Evolutionary conservation across 2,329 filamentous ascomycete genomes (phyloP), one percentile per base, ranked within the genome.

Genomic region (Stachybotrys elegans): DNA sequence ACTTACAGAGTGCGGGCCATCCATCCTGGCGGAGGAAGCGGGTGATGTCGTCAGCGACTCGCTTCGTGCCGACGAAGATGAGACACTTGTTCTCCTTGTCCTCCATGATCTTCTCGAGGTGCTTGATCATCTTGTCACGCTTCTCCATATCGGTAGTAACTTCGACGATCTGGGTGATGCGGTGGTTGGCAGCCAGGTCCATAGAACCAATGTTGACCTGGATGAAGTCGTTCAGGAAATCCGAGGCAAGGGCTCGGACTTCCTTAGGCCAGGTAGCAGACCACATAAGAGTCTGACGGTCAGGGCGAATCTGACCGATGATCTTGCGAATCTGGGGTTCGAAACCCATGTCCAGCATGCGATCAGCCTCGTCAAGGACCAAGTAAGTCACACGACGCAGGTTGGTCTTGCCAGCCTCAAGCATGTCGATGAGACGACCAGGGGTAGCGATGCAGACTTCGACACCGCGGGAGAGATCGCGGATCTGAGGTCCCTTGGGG

Each of bases 311-410:
- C 73, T 98, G 93, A 51, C 86, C 80, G 57, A 98, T 91, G 55
- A 98, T 97, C 77, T 97, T 97, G 75, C 93, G 89, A 60, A 98
- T 97, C 69, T 97, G 93, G 55, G 93, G 93, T 74, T 98, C 93
- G 72, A 98, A 97, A 82, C 93, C 93, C 93, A 98, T 98, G 74
- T 98, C 93, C 66, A 98, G 79, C 93, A 98, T 98, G 63, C 93
- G 92, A 73, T 98, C 93, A 66, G 93, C 93, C 76, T 98, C 93
- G 60, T 98, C 93, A 52, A 98, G 90, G 55, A 97, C 93, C 46
- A 98, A 78, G 73, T 98, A 98, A 45, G 93, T 98, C 50, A 97
- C 91, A 67, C 93, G 90, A 55, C 92, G 92, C 51, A 98, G 82
- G 74, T 98, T 97, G 59, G 93, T 98, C 78, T 94, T 95, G 68